Base-by-base conservation (phyloP, 1,284 basidiomycete species). In the Fomitopsis schrenkii region DNA sequence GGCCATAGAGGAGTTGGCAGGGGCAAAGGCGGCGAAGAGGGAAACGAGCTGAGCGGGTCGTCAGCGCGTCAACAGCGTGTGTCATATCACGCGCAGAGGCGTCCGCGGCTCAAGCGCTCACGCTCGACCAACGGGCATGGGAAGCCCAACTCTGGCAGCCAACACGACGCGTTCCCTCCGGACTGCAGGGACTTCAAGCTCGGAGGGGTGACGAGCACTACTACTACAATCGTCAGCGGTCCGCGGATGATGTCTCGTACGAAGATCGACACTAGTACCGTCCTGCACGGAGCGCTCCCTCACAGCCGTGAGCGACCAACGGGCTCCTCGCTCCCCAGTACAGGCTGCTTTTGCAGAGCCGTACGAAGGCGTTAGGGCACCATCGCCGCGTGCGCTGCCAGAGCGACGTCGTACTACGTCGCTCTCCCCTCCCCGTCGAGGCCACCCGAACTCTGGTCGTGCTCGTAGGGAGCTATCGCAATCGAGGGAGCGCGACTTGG, bases 161-260 rank as follows among this genome's bases (percentile, higher is more conserved):
- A 76, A 15, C 62, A 53, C 30, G 77, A 78, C 59, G 67, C 76
- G 41, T 76, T 88, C 28, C 85, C 85, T 14, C 77, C 82, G 33
- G 80, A 83, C 62, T 89, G 87, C n/a, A n/a, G 87, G 87, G 90
- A 74, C 66, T 78, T 62, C 69, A 76, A 64, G 77, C 87, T 56
- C 76, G 84, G 67, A 78, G 71, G 61, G 73, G 74, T 15, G 75
- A 75, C 40, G 72, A 74, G 14, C 74, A 73, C 5, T 89, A 89
- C 67, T 89, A 83, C 66, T 88, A 86, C 67, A 88, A 90, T 8
- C n/a, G n/a, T n/a, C n/a, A n/a, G n/a, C n/a, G n/a, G n/a, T n/a
- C n/a, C n/a, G n/a, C n/a, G n/a, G n/a, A n/a, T n/a, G 55, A 65
- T 35, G 75, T 84, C 55, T 78, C 81, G 7, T 86, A 82, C 60